These are phyloP conservation scores for Astrephomene gubernaculifera DNA, from an alignment of 139 green algal species.

Conservation along the genomic window DNA sequence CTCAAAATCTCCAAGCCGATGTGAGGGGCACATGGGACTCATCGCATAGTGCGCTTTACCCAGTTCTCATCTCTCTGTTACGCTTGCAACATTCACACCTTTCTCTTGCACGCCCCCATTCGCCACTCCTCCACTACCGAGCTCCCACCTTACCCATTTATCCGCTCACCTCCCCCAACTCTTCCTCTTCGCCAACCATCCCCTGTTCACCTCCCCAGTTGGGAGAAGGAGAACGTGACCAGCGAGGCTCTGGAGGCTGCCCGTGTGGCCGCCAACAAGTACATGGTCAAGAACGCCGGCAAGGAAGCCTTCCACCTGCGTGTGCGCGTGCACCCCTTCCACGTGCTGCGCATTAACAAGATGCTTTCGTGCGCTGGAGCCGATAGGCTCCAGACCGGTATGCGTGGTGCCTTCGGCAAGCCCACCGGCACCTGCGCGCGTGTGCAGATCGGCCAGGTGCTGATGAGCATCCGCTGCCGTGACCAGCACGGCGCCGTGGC, in stretches of 20 bases:
- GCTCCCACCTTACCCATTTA: too few relatives aligned
- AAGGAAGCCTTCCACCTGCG: slow-evolving; percentile 99
- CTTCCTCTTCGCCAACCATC: too few relatives aligned
- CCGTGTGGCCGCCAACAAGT: slow-evolving; percentile 99
- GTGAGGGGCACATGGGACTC: too few relatives aligned
- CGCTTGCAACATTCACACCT: too few relatives aligned
- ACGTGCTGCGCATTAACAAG: slow-evolving; percentile 99
- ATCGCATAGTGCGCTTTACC: too few relatives aligned
- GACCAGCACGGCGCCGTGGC: slow-evolving; percentile 88
- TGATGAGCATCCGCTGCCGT: slow-evolving; percentile 97
- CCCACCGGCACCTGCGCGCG: slow-evolving; percentile 90
- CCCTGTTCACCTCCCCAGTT: too few relatives aligned
- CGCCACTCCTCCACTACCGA: too few relatives aligned
- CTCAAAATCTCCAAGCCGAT: too few relatives aligned
- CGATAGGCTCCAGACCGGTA: slow-evolving; percentile 99
- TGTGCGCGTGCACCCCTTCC: slow-evolving; percentile 98
- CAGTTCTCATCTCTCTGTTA: too few relatives aligned
- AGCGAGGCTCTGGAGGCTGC: slow-evolving; percentile 95
- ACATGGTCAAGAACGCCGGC: slow-evolving; percentile 98
- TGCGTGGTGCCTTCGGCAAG: slow-evolving; percentile 99
- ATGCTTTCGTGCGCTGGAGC: slow-evolving; percentile 99
- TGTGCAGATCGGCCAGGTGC: slow-evolving; percentile 97
- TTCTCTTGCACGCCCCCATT: too few relatives aligned
- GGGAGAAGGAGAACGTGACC: slow-evolving; percentile 91
- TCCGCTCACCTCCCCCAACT: too few relatives aligned